Base-by-base conservation (phyloP, 2,329 filamentous ascomycete genomes). In the Geosmithia putterillii region DNA sequence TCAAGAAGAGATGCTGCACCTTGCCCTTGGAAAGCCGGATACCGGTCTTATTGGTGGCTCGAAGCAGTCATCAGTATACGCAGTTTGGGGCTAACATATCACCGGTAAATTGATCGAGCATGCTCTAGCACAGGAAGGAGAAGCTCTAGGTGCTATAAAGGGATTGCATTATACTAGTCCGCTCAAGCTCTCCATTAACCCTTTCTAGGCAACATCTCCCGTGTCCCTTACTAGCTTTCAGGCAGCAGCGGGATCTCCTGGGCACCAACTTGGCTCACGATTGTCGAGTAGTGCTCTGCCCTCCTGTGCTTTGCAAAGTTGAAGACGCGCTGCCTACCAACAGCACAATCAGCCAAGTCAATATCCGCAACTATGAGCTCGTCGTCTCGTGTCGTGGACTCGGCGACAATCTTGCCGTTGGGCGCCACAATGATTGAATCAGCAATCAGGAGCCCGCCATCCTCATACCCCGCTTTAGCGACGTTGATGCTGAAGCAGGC, bases 331-430 rank as follows among this genome's bases (percentile, higher is more conserved):
- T 66, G 63, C 51, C 70, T 72, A 3, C 67, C 68, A 23, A 64
- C 62, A 34, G 64, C 58, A 47, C 70, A 74, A 38, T 65, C 59
- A 4, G 55, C 58, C 41, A 74, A 52, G 51, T 74, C 66, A 43
- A 71, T 67, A 40, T 70, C 67, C 1, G 70, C 70, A 38, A 67
- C 58, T 0, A 74, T 58, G 35, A 74, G 47, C 57, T 74, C 70
- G 47, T 75, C 71, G 2, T 51, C 63, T 12, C 60, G 66, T 1
- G 63, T 68, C 48, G 61, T 64, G 5, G 66, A 64, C 52, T 74
- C 69, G 0, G 67, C 69, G 23, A 74, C 50, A 14, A 73, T 61
- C 47, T 66, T 61, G 1, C 70, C 70, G 45, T 71, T 64, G 0
- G 70, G 70, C 41, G 61, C 63, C 4, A 68, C 59, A 45, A 73